A percentile compares a stretch with the other conserved stretches of the same genome.
phyloP scores from a whole-genome alignment of 768 basidiomycete genomes.

The Boletales sp. region DNA sequence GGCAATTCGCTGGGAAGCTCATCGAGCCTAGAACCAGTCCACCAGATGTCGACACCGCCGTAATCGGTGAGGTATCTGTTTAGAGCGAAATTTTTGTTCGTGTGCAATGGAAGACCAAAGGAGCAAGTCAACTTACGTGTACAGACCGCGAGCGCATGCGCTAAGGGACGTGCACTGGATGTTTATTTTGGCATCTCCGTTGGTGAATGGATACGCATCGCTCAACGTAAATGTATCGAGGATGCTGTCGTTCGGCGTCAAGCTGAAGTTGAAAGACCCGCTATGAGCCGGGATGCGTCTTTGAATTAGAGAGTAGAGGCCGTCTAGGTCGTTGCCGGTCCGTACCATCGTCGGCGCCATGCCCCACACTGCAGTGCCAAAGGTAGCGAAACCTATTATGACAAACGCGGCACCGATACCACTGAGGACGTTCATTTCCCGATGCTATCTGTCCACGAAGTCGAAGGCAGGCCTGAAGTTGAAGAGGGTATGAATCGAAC shows the following conservation, averaged over 20 bases:
- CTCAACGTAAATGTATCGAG: slow-evolving; percentile 34
- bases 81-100: neutral
- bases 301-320: slow-evolving; percentile 32
- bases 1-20: slow-evolving; percentile 31
- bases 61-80: slow-evolving; percentile 35
- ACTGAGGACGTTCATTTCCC: neutral
- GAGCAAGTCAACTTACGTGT: slow-evolving; percentile 29
- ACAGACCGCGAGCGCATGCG: slow-evolving; percentile 37
- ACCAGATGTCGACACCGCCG: slow-evolving; percentile 41
- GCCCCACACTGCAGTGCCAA: neutral
- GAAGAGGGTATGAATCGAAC: too few relatives aligned
- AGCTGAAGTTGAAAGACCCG: slow-evolving; percentile 30
- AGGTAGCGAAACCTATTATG: neutral
- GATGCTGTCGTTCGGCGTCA: slow-evolving; percentile 16
- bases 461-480: too few relatives aligned
- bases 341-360: neutral
- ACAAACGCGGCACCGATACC: neutral
- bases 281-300: slow-evolving; percentile 35
- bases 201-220: slow-evolving; percentile 14
- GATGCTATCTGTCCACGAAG: neutral
- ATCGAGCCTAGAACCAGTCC: slow-evolving; percentile 39
- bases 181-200: slow-evolving; percentile 17
- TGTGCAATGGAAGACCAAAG: too few relatives aligned
- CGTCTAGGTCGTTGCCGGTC: slow-evolving; percentile 16
- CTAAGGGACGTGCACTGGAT: slow-evolving; percentile 35